phyloP scores from a whole-genome alignment of 768 basidiomycete genomes.

The Dacryopinax primogenitus region DNA sequence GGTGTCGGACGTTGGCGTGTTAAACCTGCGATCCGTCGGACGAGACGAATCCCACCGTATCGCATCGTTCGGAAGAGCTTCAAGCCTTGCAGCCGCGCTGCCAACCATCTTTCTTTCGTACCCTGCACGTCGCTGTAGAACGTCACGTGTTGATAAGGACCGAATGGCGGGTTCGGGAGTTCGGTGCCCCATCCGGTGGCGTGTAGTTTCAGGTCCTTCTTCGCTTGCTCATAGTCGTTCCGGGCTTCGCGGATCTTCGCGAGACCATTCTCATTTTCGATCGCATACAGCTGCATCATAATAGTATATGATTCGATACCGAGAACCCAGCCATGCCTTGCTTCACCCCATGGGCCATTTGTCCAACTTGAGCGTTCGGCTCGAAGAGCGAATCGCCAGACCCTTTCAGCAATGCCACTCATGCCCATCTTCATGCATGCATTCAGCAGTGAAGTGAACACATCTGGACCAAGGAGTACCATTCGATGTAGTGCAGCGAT shows the following conservation, averaged over 20 bases:
- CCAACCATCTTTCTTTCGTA: background rate
- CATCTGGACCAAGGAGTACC: slow-evolving; percentile 37
- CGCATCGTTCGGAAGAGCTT: slow-evolving; percentile 30
- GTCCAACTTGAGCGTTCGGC: slow-evolving; percentile 47
- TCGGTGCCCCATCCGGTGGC: slow-evolving; percentile 8
- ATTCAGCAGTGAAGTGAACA: slow-evolving; percentile 48
- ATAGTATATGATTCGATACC: slow-evolving; percentile 56
- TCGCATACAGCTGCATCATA: slow-evolving; percentile 51
- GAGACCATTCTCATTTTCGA: slow-evolving; percentile 15
- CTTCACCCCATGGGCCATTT: slow-evolving; percentile 18
- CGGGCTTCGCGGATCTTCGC: background rate
- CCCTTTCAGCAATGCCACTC: slow-evolving; percentile 44
- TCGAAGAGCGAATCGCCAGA: slow-evolving; percentile 49
- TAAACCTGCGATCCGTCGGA: background rate
- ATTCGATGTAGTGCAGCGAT: background rate
- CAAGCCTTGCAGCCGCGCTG: slow-evolving; percentile 18
- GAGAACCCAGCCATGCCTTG: slow-evolving; percentile 45
- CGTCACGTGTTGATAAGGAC: background rate
- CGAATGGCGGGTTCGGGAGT: background rate
- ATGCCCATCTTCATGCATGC: slow-evolving; percentile 45
- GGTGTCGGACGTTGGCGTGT: background rate
- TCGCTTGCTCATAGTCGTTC: background rate
- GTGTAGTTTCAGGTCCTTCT: background rate
- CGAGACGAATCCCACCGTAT: slow-evolving; percentile 24
- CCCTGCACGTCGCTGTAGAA: too few species aligned